Base-by-base conservation (phyloP, 2,329 filamentous ascomycete genomes). In the Raffaelea deltoideospora region DNA sequence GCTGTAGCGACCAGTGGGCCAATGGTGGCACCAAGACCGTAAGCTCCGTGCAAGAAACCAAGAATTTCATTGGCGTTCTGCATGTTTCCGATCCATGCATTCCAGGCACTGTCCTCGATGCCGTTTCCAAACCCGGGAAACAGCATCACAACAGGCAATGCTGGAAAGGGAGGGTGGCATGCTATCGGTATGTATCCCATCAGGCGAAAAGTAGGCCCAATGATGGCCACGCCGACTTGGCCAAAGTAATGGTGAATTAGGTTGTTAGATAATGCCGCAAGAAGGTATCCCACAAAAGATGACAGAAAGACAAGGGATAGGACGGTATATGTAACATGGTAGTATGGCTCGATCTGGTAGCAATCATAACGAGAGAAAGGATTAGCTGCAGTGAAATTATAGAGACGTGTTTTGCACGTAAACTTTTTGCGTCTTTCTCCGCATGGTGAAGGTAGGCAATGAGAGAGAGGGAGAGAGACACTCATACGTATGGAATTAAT, bases 61-160 rank as follows among this genome's bases (percentile, higher is more conserved):
- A 85, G 65, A 2, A 88, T 59, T 50, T 86, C 75, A 50, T 87
- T 86, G 8, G 79, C 59, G 40, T 73, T 70, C 11, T 71, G 65
- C 75, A 88, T 81, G 47, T 76, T 79, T 10, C 82, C 82, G 17
- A 72, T 53, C 65, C 67, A 74, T 8, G 68, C 67, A 48, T 72
- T 72, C 61, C 69, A 76, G 3, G 60, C 68, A 40, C 60, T 65
- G 45, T 74, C 78, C 37, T 72, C 65, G 9, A 85, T 56, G 3
- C 81, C 81, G 50, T 79, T 84, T 1, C 80, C 80, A 34, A 82
- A 75, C 2, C 79, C 80, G 2, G 72, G 67, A 15, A 85, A 57
- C 34, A 76, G 65, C 48, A 79, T 73, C 20, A 75, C 63, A 13
- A 81, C 55, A 2, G 79, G 71, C 0, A 86, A 56, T 0, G 73